Percentiles rank a stretch among this genome's conserved stretches.
Evolutionary conservation across 208 protist species (phyloP).

Genomic region (Leishmania gerbilli): DNA sequence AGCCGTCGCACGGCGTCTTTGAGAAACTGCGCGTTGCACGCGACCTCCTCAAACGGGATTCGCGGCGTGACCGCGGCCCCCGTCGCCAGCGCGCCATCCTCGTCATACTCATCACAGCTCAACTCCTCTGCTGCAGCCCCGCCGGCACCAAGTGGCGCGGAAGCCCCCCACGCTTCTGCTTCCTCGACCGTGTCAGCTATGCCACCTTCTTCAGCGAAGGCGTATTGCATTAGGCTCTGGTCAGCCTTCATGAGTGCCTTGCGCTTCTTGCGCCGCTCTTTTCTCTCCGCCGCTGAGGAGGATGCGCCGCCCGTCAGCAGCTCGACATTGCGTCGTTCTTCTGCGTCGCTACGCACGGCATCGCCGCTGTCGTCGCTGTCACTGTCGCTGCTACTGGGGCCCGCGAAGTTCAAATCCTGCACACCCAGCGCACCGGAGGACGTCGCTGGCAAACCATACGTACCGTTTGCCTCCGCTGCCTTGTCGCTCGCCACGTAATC

Average conservation of each 20-base stretch:
- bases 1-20: constrained; percentile 78
- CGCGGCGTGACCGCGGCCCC: constrained; percentile 5
- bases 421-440: constrained; percentile 17
- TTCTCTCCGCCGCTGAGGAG: constrained; percentile 19
- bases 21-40: constrained; percentile 85
- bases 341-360: constrained; percentile 23
- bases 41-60: constrained; percentile 81
- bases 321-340: constrained; percentile 29
- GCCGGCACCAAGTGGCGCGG: constrained; percentile 4
- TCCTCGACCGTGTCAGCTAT: constrained; percentile 33
- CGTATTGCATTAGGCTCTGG: constrained; percentile 57
- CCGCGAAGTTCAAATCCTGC: constrained; percentile 36
- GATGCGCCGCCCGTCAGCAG: constrained; percentile 31
- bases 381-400: constrained; percentile 28
- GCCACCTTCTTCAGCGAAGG: constrained; percentile 53
- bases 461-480: constrained; percentile 4
- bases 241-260: constrained; percentile 40
- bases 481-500: constrained; percentile 71
- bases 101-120: constrained; percentile 33
- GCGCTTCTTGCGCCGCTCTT: constrained; percentile 30
- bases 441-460: constrained; percentile 3
- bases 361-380: constrained; percentile 12
- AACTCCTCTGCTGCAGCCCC: neutral
- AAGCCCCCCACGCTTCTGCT: constrained; percentile 10
- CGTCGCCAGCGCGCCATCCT: constrained; percentile 23